phyloP scores from a whole-genome alignment of 208 protist species.

The Wallacemonas collosoma region DNA sequence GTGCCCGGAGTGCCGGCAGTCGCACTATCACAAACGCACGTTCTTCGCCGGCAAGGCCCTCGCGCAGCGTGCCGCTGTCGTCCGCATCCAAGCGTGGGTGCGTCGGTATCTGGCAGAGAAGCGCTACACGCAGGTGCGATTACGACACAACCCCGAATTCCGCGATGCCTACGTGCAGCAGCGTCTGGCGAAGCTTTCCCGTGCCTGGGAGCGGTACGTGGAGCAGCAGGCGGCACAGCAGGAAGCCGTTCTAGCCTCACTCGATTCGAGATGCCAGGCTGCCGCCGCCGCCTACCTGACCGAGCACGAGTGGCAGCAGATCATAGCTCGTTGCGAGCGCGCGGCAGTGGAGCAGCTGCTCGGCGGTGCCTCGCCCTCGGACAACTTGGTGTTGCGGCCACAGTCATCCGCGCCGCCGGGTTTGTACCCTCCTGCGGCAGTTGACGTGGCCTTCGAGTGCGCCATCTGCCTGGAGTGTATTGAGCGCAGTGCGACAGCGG shows the following conservation, averaged over 20 bases:
- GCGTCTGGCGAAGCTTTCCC: slow-evolving; percentile 60
- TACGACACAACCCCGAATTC: slow-evolving; percentile 57
- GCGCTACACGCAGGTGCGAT: slow-evolving; percentile 49
- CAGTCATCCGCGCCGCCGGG: too few relatives aligned
- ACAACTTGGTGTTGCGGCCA: too few relatives aligned
- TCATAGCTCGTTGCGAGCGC: slow-evolving; percentile 24
- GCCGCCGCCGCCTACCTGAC: slow-evolving; percentile 54
- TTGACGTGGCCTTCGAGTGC: slow-evolving; percentile 23
- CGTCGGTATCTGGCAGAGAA: slow-evolving; percentile 67
- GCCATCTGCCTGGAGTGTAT: slow-evolving; percentile 67
- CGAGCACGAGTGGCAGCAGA: slow-evolving; percentile 47
- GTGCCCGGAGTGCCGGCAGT: slow-evolving; percentile 81
- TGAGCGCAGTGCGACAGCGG: slow-evolving; percentile 12
- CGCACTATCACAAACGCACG: slow-evolving; percentile 81
- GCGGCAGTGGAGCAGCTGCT: not conserved
- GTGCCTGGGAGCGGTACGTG: slow-evolving; percentile 56
- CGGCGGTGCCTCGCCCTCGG: not conserved
- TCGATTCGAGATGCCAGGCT: slow-evolving; percentile 54
- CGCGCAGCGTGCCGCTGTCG: slow-evolving; percentile 75
- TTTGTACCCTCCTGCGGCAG: not conserved
- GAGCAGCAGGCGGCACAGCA: slow-evolving; percentile 38
- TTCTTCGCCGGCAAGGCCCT: slow-evolving; percentile 83
- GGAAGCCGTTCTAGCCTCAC: slow-evolving; percentile 31
- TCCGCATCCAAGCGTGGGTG: slow-evolving; percentile 71
- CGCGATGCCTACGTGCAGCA: slow-evolving; percentile 58